These are phyloP conservation scores for Pseudotulostoma volvatum DNA, from an alignment of 495 filamentous ascomycete genomes.

Conservation along the genomic window DNA sequence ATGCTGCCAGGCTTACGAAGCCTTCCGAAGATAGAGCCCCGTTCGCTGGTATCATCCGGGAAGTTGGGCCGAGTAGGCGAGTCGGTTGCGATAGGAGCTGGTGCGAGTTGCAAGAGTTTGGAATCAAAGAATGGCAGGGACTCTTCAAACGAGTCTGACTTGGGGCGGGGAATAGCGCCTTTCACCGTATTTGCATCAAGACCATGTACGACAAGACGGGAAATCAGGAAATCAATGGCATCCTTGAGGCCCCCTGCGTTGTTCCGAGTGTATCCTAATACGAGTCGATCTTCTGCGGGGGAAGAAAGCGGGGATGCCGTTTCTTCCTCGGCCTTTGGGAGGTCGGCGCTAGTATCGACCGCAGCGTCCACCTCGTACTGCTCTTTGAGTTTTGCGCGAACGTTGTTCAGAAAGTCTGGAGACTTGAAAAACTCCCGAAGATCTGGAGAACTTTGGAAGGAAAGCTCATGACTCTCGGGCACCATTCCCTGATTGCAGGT, in stretches of 20 bases:
- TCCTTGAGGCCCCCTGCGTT: slow-evolving; percentile 91
- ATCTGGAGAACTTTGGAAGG: slow-evolving; percentile 55
- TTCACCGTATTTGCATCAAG: slow-evolving; percentile 75
- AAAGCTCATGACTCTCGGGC: slow-evolving; percentile 82
- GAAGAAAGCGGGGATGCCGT: slow-evolving; percentile 19
- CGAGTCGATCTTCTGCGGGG: slow-evolving; percentile 34
- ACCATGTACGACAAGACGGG: slow-evolving; percentile 64
- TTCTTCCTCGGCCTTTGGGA: slow-evolving; percentile 15
- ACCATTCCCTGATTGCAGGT: slow-evolving; percentile 80
- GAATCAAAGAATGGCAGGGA: slow-evolving; percentile 91
- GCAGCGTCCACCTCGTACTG: slow-evolving; percentile 83
- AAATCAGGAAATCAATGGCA: slow-evolving; percentile 85
- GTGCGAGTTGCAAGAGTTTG: slow-evolving; percentile 83
- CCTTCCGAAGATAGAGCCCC: slow-evolving; percentile 69
- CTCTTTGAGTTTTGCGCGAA: slow-evolving; percentile 65
- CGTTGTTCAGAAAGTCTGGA: slow-evolving; percentile 56
- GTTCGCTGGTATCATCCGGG: slow-evolving; percentile 58
- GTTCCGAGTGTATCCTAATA: slow-evolving; percentile 81
- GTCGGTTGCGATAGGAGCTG: slow-evolving; percentile 60
- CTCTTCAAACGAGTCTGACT: slow-evolving; percentile 97
- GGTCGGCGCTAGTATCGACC: slow-evolving; percentile 35
- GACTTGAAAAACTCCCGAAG: slow-evolving; percentile 67
- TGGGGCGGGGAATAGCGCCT: slow-evolving; percentile 84
- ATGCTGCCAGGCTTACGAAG: slow-evolving; percentile 86
- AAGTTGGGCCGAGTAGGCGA: slow-evolving; percentile 72